phyloP scores from a whole-genome alignment of 352 stramenopile genomes.

The Aphanomyces euteiches region DNA sequence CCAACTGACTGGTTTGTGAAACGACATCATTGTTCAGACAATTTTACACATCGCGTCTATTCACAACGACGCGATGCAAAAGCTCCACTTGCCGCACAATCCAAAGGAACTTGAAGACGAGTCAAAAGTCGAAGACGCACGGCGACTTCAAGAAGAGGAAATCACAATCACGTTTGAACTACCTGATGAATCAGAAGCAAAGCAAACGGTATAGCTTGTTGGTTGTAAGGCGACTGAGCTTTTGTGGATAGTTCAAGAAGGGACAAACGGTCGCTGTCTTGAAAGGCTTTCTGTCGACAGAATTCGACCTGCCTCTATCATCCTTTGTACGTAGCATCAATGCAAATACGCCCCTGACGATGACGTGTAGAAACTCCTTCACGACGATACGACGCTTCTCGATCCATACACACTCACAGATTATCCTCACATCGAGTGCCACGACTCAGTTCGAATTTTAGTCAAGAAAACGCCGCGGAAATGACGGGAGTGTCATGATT shows the following conservation, averaged over 20 bases:
- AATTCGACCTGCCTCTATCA: constrained; percentile 26
- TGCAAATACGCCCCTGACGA: not conserved
- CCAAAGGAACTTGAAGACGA: constrained; percentile 4
- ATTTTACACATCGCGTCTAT: not conserved
- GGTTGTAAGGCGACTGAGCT: too few species aligned
- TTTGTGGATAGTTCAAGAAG: constrained; percentile 19
- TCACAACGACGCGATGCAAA: constrained; percentile 13
- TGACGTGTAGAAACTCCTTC: constrained; percentile 15
- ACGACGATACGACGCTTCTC: constrained; percentile 9
- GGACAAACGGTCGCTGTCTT: constrained; percentile 24
- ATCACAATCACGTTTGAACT: constrained; percentile 30
- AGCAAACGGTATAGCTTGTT: constrained; percentile 19
- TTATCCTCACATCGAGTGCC: constrained; percentile 18
- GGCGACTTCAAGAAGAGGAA: constrained; percentile 24
- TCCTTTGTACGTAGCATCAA: constrained; percentile 21
- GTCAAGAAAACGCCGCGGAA: constrained; percentile 18
- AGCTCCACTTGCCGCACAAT: constrained; percentile 12
- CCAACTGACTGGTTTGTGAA: too few species aligned
- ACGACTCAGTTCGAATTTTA: constrained; percentile 10
- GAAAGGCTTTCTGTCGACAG: constrained; percentile 22
- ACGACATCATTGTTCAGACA: too few species aligned
- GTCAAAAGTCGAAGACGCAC: constrained; percentile 27
- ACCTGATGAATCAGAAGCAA: constrained; percentile 23
- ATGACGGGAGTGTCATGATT: not conserved
- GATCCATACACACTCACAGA: constrained; percentile 29